Base-by-base conservation (phyloP, 2,329 filamentous ascomycete genomes). In the Penicillium thymicola region DNA sequence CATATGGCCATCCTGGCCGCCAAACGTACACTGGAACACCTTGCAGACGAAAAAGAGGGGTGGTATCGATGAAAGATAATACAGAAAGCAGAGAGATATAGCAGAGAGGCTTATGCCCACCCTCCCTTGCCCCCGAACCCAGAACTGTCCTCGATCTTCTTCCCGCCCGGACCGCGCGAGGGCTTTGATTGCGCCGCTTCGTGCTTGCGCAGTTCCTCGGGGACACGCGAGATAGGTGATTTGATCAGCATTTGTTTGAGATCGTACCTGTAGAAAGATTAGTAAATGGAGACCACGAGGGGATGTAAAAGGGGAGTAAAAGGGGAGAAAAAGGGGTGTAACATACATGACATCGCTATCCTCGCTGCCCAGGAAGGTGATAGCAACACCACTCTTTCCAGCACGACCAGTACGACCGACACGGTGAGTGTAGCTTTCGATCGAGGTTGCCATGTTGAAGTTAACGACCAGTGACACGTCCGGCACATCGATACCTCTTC, bases 321-420 rank as follows among this genome's bases (percentile, higher is more conserved):
- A n/a, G n/a, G n/a, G n/a, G 38, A 55, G 30, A n/a, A 36, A 3
- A 40, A 27, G 11, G 41, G 47, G 37, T 30, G 28, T 30, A 47
- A 59, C 49, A 56, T 81, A 97, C 82, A 97, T 80, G 25, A 93
- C 88, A 72, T 97, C 94, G 1, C 83, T 72, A 77, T 99, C 94
- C 76, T 97, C 94, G 65, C 85, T 88, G 57, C 92, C 93, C 69
- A 97, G 75, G 80, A 99, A 99, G 0, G 94, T 99, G 61, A 99
- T 94, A 2, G 94, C 90, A 49, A 96, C 87, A 87, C 94, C 94
- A 65, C 85, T 92, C 84, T 97, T 97, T 60, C 94, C 94, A 2
- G 94, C 94, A 86, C 94, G 89, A 81, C 94, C 94, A 1, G 94
- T 99, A 78, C 94, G 89, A 75, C 94, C 94, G 69, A 99, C 89